These are phyloP conservation scores for Trichoderma sp. DNA, from an alignment of 2,329 filamentous ascomycete genomes.

Conservation along the genomic window DNA sequence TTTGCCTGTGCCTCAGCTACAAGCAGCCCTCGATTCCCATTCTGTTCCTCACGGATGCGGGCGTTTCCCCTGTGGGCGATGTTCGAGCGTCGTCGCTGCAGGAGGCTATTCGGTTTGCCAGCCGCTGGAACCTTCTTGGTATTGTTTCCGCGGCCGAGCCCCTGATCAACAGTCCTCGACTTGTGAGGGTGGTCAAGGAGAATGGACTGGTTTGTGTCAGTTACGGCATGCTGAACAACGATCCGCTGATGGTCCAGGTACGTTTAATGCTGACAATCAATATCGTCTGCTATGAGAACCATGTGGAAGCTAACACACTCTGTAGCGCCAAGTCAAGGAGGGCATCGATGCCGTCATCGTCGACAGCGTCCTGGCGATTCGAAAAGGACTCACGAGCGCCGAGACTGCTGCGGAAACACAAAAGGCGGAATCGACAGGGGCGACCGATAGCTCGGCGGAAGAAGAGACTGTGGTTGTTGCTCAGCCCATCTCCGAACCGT, in stretches of 20 bases:
- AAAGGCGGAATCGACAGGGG: neutral
- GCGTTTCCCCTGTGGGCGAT: slow-evolving; percentile 78
- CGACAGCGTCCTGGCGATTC: slow-evolving; percentile 88
- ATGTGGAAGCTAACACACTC: slow-evolving; percentile 27
- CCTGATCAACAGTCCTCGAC: slow-evolving; percentile 81
- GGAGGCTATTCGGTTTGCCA: slow-evolving; percentile 92
- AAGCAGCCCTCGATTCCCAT: slow-evolving; percentile 98
- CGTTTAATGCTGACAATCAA: slow-evolving; percentile 37
- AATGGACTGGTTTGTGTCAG: slow-evolving; percentile 91
- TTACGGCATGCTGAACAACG: slow-evolving; percentile 90
- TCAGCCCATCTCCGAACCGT: slow-evolving; percentile 12
- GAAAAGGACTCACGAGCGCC: slow-evolving; percentile 73
- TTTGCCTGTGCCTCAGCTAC: slow-evolving; percentile 90
- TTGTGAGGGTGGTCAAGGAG: slow-evolving; percentile 93
- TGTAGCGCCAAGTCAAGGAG: slow-evolving; percentile 82
- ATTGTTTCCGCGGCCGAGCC: slow-evolving; percentile 89
- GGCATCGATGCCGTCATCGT: slow-evolving; percentile 98
- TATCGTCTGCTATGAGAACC: neutral
- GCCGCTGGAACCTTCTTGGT: slow-evolving; percentile 90
- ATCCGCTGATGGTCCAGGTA: slow-evolving; percentile 82
- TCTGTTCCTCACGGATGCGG: slow-evolving; percentile 89
- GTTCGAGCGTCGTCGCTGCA: slow-evolving; percentile 89
- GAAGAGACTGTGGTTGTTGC: slow-evolving; percentile 14
- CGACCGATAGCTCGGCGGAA: neutral
- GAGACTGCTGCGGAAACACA: slow-evolving; percentile 34